A percentile compares a stretch with the other conserved stretches of the same genome.
Evolutionary conservation across 768 basidiomycete genomes (phyloP).

Genomic region (Russula emetica): DNA sequence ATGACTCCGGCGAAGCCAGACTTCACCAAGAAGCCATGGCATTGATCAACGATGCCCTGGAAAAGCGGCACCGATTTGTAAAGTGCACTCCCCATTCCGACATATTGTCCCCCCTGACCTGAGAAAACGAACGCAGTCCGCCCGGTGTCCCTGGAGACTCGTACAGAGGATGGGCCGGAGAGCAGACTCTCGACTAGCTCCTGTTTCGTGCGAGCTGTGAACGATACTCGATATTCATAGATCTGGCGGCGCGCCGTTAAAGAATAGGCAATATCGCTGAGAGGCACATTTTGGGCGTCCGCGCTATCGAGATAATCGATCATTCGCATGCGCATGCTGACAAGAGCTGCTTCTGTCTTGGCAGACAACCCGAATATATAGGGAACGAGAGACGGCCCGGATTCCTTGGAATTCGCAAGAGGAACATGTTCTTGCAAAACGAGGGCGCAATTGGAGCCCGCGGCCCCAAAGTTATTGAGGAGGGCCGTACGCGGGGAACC

Average conservation of each 20-base stretch:
- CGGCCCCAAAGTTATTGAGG: conserved; percentile 72
- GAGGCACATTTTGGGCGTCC: conserved; percentile 29
- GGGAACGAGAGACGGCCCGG: conserved; percentile 13
- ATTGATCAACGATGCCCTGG: conserved; percentile 50
- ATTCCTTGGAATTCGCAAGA: not conserved
- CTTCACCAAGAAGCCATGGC: conserved; percentile 46
- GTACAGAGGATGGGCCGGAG: conserved; percentile 35
- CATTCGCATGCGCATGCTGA: conserved; percentile 45
- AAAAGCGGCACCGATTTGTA: conserved; percentile 51
- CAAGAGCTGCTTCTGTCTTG: conserved; percentile 46
- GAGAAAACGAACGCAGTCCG: conserved; percentile 64
- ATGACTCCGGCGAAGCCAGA: conserved; percentile 51
- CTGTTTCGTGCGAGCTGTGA: conserved; percentile 41
- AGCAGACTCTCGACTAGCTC: conserved; percentile 48
- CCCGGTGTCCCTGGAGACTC: conserved; percentile 33
- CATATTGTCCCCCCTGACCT: conserved; percentile 67
- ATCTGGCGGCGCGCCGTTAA: conserved; percentile 60
- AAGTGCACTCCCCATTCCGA: conserved; percentile 56
- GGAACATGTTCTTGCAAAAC: conserved; percentile 49
- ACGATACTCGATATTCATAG: conserved; percentile 50
- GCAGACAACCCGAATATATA: conserved; percentile 61
- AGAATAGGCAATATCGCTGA: conserved; percentile 61
- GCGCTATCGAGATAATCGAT: conserved; percentile 44
- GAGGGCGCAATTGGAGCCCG: conserved; percentile 64
- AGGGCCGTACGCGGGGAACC: conserved; percentile 48